These are phyloP conservation scores for Aspergillus cejpii DNA, from an alignment of 2,329 filamentous ascomycete genomes.

Conservation along the genomic window DNA sequence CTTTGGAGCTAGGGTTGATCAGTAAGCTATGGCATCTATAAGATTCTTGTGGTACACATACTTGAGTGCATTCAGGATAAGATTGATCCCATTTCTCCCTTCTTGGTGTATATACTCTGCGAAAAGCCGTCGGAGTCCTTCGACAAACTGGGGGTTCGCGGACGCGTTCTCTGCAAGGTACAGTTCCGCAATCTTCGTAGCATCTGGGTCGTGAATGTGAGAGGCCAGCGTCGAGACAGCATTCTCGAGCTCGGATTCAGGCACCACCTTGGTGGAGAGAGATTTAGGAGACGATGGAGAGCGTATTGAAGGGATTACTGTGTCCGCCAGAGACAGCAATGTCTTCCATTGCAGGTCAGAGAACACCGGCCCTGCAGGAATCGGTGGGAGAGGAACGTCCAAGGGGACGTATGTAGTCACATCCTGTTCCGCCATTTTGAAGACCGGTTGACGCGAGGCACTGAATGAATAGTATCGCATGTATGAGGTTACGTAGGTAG, in stretches of 20 bases:
- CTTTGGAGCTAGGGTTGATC: constrained; percentile 40
- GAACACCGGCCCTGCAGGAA: constrained; percentile 45
- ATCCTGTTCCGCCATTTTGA: constrained; percentile 18
- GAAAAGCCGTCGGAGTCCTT: constrained; percentile 45
- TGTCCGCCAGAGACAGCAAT: constrained; percentile 52
- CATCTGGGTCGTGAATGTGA: constrained; percentile 27
- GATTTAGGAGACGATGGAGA: constrained; percentile 33
- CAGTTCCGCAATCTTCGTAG: constrained; percentile 34
- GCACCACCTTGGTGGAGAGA: constrained; percentile 33
- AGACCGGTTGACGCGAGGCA: background rate
- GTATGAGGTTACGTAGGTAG: background rate
- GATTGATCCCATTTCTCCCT: constrained; percentile 44
- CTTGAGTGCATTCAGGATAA: constrained; percentile 51
- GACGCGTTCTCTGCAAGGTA: constrained; percentile 47
- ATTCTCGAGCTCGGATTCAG: constrained; percentile 38
- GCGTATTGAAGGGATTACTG: constrained; percentile 50
- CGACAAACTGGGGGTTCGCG: constrained; percentile 46
- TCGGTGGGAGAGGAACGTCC: constrained; percentile 44
- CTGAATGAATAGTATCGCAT: background rate
- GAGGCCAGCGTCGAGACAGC: constrained; percentile 28
- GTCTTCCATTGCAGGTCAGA: constrained; percentile 53
- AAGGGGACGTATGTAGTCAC: constrained; percentile 26
- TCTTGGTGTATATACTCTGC: constrained; percentile 45
- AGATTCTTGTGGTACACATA: constrained; percentile 25
- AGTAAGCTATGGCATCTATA: background rate